Evolutionary conservation across 2,329 filamentous ascomycete genomes (phyloP).

Genomic region (Graphium sp.): DNA sequence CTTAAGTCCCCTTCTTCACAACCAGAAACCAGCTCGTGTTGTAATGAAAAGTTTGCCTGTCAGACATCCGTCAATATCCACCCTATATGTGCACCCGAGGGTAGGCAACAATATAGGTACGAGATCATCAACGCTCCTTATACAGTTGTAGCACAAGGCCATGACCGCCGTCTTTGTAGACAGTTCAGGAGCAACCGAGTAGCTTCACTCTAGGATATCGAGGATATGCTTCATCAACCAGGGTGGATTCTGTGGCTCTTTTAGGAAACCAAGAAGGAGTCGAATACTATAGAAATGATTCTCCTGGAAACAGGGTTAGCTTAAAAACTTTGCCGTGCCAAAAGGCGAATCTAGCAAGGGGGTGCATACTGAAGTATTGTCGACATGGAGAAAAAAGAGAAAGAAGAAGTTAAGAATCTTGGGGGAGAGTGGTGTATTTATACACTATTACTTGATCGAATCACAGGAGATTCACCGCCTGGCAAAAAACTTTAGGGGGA

Average conservation of each 20-base stretch:
- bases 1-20: constrained; percentile 43
- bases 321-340: too few species aligned
- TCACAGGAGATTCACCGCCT: too few species aligned
- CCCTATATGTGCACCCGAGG: constrained; percentile 62
- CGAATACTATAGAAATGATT: constrained; percentile 99
- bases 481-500: too few species aligned
- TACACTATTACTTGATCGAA: too few species aligned
- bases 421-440: too few species aligned
- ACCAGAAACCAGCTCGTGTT: constrained; percentile 31
- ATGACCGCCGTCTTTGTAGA: constrained; percentile 43
- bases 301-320: too few species aligned
- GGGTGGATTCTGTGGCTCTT: constrained; percentile 88
- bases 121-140: constrained; percentile 92
- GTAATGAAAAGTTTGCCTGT: constrained; percentile 45
- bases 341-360: constrained; percentile 15
- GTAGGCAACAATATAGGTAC: constrained; percentile 54
- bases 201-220: constrained; percentile 82
- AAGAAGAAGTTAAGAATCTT: constrained; percentile 18
- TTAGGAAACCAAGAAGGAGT: constrained; percentile 83
- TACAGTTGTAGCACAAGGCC: constrained; percentile 31
- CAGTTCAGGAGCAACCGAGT: constrained; percentile 41
- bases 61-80: constrained; percentile 82
- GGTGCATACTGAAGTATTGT: constrained; percentile 40
- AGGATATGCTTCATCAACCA: constrained; percentile 89
- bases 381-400: constrained; percentile 40